These are phyloP conservation scores for Sclerotinia nivalis DNA, from an alignment of 2,329 filamentous ascomycete species.

Conservation along the genomic window DNA sequence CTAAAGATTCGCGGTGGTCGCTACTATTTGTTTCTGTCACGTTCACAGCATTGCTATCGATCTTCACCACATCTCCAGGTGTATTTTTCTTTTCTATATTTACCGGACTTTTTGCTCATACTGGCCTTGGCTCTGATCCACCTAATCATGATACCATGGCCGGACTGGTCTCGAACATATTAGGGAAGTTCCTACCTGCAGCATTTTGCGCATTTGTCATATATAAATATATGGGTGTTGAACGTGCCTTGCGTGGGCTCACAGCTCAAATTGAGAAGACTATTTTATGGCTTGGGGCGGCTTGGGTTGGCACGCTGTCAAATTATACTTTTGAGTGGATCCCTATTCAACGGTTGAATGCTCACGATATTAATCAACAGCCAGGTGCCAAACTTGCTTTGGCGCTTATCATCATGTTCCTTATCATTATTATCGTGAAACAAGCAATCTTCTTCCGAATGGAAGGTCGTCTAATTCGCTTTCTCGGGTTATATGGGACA, in stretches of 20 bases:
- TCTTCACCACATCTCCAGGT: constrained; percentile 77
- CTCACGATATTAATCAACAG: constrained; percentile 84
- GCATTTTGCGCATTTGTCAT: constrained; percentile 86
- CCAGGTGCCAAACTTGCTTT: constrained; percentile 85
- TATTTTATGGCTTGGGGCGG: constrained; percentile 79
- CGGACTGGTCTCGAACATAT: constrained; percentile 71
- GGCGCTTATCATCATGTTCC: constrained; percentile 70
- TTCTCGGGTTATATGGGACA: constrained; percentile 74
- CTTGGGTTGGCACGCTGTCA: constrained; percentile 88
- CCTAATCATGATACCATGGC: constrained; percentile 68
- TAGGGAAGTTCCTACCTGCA: constrained; percentile 83
- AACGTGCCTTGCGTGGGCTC: constrained; percentile 68
- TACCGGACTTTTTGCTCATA: constrained; percentile 81
- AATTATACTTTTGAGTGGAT: constrained; percentile 97
- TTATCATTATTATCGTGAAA: constrained; percentile 66
- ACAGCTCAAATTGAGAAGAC: constrained; percentile 88
- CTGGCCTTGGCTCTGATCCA: constrained; percentile 85
- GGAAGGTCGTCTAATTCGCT: constrained; percentile 76
- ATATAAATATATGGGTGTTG: constrained; percentile 78
- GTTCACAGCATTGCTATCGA: constrained; percentile 74
- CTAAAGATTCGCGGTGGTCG: constrained; percentile 80
- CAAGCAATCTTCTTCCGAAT: constrained; percentile 86
- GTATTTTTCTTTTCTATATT: constrained; percentile 87
- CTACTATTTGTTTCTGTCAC: constrained; percentile 77
- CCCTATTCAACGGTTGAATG: constrained; percentile 87